A percentile compares a stretch with the other conserved stretches of the same genome.
phyloP scores from a whole-genome alignment of 192 early-diverging fungal species.

The Coemansia sp. region DNA sequence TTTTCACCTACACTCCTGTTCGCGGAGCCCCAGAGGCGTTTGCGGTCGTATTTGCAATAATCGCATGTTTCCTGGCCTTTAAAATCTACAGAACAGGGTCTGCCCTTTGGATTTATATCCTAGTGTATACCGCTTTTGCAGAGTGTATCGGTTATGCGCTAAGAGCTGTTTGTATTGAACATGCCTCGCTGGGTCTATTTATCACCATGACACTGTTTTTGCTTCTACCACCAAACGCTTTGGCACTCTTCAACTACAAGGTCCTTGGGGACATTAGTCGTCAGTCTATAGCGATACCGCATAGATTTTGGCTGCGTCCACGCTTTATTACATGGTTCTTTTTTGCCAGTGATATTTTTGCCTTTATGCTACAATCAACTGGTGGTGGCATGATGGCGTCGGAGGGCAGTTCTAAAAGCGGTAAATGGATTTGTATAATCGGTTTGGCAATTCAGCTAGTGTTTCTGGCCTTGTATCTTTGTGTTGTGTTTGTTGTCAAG shows the following conservation, averaged over 20 bases:
- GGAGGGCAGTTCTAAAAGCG: constrained; percentile 5
- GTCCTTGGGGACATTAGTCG: constrained; percentile 17
- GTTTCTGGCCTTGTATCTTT: constrained; percentile 39
- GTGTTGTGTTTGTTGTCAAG: constrained; percentile 19
- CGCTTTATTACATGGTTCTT: constrained; percentile 45
- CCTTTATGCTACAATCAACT: constrained; percentile 37
- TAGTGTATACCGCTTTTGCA: constrained; percentile 29
- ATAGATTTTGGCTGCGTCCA: constrained; percentile 21
- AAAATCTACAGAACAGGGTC: constrained; percentile 13
- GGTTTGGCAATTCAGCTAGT: constrained; percentile 37
- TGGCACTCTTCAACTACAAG: constrained; percentile 43
- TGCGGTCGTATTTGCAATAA: constrained; percentile 10
- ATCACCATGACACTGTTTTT: constrained; percentile 38
- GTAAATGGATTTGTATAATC: constrained; percentile 33
- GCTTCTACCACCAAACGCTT: constrained; percentile 26
- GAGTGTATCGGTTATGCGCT: constrained; percentile 30
- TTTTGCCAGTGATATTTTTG: constrained; percentile 43
- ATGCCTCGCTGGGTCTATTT: constrained; percentile 28
- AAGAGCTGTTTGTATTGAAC: constrained; percentile 21
- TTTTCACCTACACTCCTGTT: constrained; percentile 37
- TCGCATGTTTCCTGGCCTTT: constrained; percentile 3
- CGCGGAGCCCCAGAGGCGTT: constrained; percentile 20
- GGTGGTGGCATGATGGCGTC: constrained; percentile 48
- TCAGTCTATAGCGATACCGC: neutral
- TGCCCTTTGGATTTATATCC: constrained; percentile 27